Conservation (phyloP, 148 eudicot species). For the Suaeda aralocaspica region DNA sequence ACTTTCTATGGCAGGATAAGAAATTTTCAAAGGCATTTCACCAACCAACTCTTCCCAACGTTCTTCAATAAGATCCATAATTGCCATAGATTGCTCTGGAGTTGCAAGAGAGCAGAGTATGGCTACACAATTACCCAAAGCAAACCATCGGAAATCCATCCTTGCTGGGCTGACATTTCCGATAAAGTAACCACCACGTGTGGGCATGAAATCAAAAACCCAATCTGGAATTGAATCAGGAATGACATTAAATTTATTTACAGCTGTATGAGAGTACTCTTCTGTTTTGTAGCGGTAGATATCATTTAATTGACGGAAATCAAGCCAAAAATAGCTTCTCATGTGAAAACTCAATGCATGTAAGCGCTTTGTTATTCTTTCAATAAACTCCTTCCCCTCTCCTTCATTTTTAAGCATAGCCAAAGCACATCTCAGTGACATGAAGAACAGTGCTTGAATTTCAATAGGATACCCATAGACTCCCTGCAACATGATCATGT, state of each 20-base stretch:
- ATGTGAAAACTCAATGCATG: constrained; percentile 89
- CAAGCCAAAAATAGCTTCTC: constrained; percentile 97
- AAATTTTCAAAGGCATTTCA: constrained; percentile 88
- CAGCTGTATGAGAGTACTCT: constrained; percentile 96
- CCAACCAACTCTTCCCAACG: constrained; percentile 98
- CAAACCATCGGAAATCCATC: constrained; percentile 98
- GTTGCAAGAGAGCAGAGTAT: constrained; percentile 91
- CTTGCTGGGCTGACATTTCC: constrained; percentile 97
- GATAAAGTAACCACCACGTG: constrained; percentile 87
- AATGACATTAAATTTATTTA: constrained; percentile 85
- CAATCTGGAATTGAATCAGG: constrained; percentile 98
- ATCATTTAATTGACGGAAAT: constrained; percentile 88
- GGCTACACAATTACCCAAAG: constrained; percentile 87
- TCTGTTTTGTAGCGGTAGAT: constrained; percentile 93
- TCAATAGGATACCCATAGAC: constrained; percentile 97
- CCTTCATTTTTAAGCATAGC: constrained; percentile 80
- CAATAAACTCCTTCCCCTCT: constrained; percentile 85
- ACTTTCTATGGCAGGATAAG: constrained; percentile 87
- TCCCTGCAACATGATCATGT: constrained; percentile 49
- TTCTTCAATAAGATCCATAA: constrained; percentile 91
- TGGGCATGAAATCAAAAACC: constrained; percentile 96
- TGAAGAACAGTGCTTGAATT: constrained; percentile 95
- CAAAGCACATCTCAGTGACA: constrained; percentile 81
- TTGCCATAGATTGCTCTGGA: constrained; percentile 90
- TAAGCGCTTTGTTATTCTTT: constrained; percentile 84